Conservation (phyloP, 2,329 filamentous ascomycete species). For the Fusarium tjaetaba region DNA sequence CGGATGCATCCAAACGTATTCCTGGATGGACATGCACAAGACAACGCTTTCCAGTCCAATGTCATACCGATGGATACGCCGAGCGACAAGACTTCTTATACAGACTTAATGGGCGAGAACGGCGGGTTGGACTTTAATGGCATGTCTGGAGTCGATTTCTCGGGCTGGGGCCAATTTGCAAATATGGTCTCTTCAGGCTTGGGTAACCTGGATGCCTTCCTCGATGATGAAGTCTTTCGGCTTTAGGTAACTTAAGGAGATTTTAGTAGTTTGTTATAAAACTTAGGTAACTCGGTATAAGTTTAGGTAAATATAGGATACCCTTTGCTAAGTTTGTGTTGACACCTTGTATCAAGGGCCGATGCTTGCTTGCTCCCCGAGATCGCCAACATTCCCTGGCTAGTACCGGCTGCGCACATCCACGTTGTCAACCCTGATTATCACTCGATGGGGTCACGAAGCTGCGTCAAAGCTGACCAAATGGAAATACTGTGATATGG, state of each 20-base stretch:
- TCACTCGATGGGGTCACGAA: background rate
- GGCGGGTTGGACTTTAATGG: constrained; percentile 36
- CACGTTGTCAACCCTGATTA: background rate
- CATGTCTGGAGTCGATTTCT: constrained; percentile 32
- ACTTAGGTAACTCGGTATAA: background rate
- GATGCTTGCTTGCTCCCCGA: background rate
- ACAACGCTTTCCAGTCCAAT: constrained; percentile 17
- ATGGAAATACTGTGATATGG: background rate
- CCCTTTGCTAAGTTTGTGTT: background rate
- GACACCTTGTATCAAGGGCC: background rate
- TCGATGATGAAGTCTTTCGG: constrained; percentile 34
- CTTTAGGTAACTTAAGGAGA: background rate
- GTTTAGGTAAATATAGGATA: background rate
- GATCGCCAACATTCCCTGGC: background rate
- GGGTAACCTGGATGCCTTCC: constrained; percentile 39
- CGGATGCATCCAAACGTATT: constrained; percentile 29
- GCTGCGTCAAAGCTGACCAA: too few species aligned
- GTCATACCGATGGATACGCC: constrained; percentile 26
- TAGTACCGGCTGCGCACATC: background rate
- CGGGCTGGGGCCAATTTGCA: constrained; percentile 41
- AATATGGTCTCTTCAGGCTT: constrained; percentile 41
- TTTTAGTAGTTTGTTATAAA: background rate
- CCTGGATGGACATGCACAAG: constrained; percentile 3
- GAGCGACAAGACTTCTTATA: constrained; percentile 32
- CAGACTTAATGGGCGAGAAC: constrained; percentile 32